Evolutionary conservation across 768 basidiomycete species (phyloP).

Genomic region (Leccinellum rugosiceps): DNA sequence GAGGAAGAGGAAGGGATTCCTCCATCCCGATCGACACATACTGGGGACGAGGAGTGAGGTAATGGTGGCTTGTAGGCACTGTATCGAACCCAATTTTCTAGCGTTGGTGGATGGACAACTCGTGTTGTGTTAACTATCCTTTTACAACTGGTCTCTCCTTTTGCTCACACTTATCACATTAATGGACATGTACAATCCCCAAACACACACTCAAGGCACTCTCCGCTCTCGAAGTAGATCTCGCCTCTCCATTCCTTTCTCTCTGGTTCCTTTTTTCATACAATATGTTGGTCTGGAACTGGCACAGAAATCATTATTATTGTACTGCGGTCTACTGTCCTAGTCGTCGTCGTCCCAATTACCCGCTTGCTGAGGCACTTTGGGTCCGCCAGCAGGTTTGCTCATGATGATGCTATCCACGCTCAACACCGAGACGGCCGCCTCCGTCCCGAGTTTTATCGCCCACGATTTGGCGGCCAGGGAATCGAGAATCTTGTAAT

Average conservation of each 20-base stretch:
- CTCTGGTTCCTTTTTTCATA: neutral
- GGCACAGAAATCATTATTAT: slow-evolving; percentile 25
- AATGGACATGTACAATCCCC: slow-evolving; percentile 29
- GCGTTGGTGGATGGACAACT: slow-evolving; percentile 17
- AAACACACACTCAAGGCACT: slow-evolving; percentile 7
- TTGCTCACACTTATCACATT: slow-evolving; percentile 27
- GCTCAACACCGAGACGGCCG: slow-evolving; percentile 84
- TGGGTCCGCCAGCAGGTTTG: slow-evolving; percentile 87
- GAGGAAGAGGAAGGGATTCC: slow-evolving; percentile 45
- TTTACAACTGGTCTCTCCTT: neutral
- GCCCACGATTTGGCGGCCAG: slow-evolving; percentile 90
- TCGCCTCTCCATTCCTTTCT: neutral
- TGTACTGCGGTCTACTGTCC: slow-evolving; percentile 25
- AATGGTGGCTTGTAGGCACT: slow-evolving; percentile 10
- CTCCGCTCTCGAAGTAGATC: slow-evolving; percentile 4
- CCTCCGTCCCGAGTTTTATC: slow-evolving; percentile 85
- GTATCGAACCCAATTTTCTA: slow-evolving; percentile 6
- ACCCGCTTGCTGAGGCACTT: slow-evolving; percentile 80
- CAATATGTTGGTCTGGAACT: slow-evolving; percentile 18
- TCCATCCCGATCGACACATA: slow-evolving; percentile 23
- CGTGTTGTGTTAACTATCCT: slow-evolving; percentile 23
- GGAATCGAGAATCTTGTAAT: slow-evolving; percentile 78
- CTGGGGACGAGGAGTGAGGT: slow-evolving; percentile 22
- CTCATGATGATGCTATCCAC: slow-evolving; percentile 99
- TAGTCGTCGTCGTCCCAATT: slow-evolving; percentile 80